Percentiles rank a stretch among this genome's conserved stretches.
Conservation (phyloP, 306 rosid genomes). For the Cucumis cinereus region DNA sequence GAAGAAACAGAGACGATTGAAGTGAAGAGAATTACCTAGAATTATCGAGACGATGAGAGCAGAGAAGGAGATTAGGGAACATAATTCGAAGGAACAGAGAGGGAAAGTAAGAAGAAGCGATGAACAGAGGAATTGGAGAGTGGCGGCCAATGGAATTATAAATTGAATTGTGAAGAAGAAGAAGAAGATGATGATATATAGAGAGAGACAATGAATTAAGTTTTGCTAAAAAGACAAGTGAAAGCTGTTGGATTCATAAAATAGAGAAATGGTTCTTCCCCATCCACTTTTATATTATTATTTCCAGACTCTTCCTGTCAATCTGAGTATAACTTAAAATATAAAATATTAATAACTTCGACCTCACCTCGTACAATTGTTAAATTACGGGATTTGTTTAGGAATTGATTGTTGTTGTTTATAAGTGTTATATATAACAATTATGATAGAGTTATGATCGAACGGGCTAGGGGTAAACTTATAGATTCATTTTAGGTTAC, state of each 20-base stretch:
- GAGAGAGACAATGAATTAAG: background rate
- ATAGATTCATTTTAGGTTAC: too few relatives aligned
- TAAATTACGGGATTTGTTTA: too few relatives aligned
- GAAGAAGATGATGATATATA: background rate
- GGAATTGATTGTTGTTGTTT: too few relatives aligned
- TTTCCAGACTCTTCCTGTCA: too few relatives aligned
- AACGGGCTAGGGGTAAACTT: too few relatives aligned
- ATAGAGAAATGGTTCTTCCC: background rate
- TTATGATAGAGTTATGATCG: too few relatives aligned
- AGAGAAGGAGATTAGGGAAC: constrained; percentile 17
- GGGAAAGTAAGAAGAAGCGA: background rate
- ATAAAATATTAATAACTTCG: too few relatives aligned
- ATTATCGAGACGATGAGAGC: constrained; percentile 8
- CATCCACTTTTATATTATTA: too few relatives aligned
- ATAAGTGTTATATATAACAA: too few relatives aligned
- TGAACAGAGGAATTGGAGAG: background rate
- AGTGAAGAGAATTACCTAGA: constrained; percentile 9
- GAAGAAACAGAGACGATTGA: background rate
- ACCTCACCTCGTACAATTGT: too few relatives aligned
- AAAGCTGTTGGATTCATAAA: background rate
- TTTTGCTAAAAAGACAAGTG: background rate
- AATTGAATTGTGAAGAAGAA: background rate
- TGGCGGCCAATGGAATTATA: background rate
- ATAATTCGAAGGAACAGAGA: background rate
- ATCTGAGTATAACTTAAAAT: too few relatives aligned